A percentile compares a stretch with the other conserved stretches of the same genome.
Conservation (phyloP, 306 rosid species). For the Carpinus fangiana region DNA sequence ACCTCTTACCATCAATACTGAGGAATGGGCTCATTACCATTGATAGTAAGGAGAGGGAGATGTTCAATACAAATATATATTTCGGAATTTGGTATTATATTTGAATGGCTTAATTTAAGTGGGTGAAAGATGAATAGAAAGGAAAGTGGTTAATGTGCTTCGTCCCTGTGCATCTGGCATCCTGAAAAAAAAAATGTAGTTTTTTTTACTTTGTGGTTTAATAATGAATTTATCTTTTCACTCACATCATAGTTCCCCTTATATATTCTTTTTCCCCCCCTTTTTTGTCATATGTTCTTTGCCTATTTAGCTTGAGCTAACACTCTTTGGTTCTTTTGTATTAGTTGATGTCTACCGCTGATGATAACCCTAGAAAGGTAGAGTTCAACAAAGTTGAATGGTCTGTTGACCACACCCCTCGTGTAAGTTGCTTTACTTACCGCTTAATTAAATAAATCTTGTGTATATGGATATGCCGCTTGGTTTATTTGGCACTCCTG, state of each 20-base stretch:
- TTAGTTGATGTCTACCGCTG: constrained; percentile 55
- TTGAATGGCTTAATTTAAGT: neutral
- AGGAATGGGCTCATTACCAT: neutral
- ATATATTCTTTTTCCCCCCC: neutral
- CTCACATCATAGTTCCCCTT: neutral
- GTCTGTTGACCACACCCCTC: constrained; percentile 71
- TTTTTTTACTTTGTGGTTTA: neutral
- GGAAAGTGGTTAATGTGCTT: neutral
- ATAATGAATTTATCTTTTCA: neutral
- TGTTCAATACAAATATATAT: neutral
- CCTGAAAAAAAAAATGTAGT: neutral
- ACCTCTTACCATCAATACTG: neutral
- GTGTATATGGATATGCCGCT: neutral
- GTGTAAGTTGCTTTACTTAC: constrained; percentile 52
- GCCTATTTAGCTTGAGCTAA: constrained; percentile 23
- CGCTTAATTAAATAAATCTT: constrained; percentile 8
- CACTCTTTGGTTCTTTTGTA: constrained; percentile 28
- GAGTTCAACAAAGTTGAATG: constrained; percentile 87
- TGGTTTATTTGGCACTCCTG: neutral
- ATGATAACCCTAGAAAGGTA: constrained; percentile 50
- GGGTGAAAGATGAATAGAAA: neutral
- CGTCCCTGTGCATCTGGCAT: neutral
- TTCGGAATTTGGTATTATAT: neutral
- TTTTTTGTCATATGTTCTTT: neutral
- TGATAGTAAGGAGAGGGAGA: neutral